These are phyloP conservation scores for Puccinia hordei DNA, from an alignment of 1,284 basidiomycete genomes.

Conservation along the genomic window DNA sequence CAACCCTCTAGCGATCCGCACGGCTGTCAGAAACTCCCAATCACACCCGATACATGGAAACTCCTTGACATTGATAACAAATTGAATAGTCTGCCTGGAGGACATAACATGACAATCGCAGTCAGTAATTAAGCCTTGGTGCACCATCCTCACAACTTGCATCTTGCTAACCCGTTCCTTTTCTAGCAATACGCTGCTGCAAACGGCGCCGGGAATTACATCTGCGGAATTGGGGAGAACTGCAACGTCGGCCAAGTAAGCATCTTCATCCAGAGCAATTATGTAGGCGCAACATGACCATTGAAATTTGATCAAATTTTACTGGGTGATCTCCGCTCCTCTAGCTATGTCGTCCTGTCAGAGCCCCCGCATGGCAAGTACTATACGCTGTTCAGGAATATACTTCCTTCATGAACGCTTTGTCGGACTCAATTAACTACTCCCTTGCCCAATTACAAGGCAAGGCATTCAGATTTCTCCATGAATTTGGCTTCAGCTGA, in stretches of 20 bases:
- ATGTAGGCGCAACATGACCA: background rate
- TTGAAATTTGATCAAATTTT: background rate
- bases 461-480: background rate
- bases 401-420: constrained; percentile 37
- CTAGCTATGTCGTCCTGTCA: constrained; percentile 38
- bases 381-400: constrained; percentile 44
- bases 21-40: constrained; percentile 43
- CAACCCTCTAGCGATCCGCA: background rate
- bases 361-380: constrained; percentile 46
- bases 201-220: constrained; percentile 32
- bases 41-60: constrained; percentile 36
- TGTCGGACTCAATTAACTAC: constrained; percentile 41
- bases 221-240: constrained; percentile 40
- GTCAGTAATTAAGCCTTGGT: constrained; percentile 12
- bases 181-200: constrained; percentile 47
- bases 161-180: background rate
- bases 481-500: background rate
- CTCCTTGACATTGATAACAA: constrained; percentile 33
- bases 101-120: constrained; percentile 35
- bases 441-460: constrained; percentile 34
- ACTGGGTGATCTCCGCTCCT: background rate
- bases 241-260: constrained; percentile 44
- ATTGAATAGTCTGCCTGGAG: constrained; percentile 8
- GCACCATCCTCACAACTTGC: too few relatives aligned
- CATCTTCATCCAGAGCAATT: background rate